Percentiles rank a stretch among this genome's conserved stretches.
Evolutionary conservation across 2,329 filamentous ascomycete species (phyloP).

Genomic region (Venturia effusa): DNA sequence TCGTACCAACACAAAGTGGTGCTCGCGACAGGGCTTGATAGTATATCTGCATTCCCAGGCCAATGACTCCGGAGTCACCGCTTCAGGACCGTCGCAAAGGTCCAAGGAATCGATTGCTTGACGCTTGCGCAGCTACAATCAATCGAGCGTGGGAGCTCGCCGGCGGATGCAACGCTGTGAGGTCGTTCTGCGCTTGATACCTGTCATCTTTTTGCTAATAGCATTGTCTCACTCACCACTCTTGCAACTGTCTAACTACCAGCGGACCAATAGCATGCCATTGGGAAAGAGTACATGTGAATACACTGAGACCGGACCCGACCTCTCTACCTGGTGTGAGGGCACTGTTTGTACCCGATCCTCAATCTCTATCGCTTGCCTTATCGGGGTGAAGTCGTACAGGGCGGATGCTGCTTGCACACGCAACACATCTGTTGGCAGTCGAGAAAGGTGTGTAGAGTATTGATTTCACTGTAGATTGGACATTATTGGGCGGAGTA

Average conservation of each 20-base stretch:
- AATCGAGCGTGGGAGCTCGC: not conserved
- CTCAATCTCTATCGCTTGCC: not conserved
- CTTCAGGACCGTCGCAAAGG: not conserved
- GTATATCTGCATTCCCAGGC: not conserved
- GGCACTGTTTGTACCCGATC: not conserved
- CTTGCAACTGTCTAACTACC: not conserved
- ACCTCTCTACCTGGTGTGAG: not conserved
- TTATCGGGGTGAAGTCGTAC: conserved; percentile 1
- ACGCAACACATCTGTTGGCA: not conserved
- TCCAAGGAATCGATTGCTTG: conserved; percentile 1
- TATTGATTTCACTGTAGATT: not conserved
- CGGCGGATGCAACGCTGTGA: not conserved
- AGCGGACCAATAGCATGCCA: not conserved
- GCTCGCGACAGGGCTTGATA: not conserved
- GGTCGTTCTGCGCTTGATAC: not conserved
- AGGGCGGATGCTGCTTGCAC: not conserved
- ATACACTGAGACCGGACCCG: not conserved
- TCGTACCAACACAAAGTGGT: not conserved
- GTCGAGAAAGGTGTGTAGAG: not conserved
- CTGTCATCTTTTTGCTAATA: conserved; percentile 1
- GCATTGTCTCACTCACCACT: not conserved
- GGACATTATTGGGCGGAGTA: not conserved
- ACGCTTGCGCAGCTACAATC: conserved; percentile 1
- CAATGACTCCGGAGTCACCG: not conserved
- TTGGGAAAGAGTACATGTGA: not conserved